Conservation (phyloP, 768 basidiomycete genomes). For the Lentinula raphanica region DNA sequence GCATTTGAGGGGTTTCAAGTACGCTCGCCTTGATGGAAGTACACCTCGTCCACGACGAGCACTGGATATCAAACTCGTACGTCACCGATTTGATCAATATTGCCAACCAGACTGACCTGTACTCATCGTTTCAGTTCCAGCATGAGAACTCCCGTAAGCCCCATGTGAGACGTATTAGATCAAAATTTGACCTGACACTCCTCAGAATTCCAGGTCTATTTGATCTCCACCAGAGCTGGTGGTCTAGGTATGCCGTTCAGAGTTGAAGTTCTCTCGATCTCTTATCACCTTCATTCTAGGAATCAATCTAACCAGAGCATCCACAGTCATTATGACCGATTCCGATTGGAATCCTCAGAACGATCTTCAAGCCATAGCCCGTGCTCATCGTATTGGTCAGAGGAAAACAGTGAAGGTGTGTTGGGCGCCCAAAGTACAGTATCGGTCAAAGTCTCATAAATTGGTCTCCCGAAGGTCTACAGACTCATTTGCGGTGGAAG, state of each 20-base stretch:
- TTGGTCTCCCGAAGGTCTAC: constrained; percentile 51
- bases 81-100: constrained; percentile 9
- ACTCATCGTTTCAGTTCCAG: constrained; percentile 39
- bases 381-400: constrained; percentile 79
- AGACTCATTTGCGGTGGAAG: constrained; percentile 63
- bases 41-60: constrained; percentile 49
- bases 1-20: constrained; percentile 50
- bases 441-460: background rate
- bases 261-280: background rate
- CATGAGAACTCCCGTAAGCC: constrained; percentile 49
- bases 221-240: constrained; percentile 69
- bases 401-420: constrained; percentile 61
- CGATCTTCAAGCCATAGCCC: constrained; percentile 81
- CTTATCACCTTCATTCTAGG: constrained; percentile 34
- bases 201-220: constrained; percentile 58
- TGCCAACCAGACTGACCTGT: background rate
- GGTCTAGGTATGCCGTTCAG: constrained; percentile 46
- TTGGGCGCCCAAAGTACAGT: background rate
- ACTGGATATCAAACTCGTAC: constrained; percentile 52
- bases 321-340: constrained; percentile 78
- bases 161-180: constrained; percentile 2
- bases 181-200: background rate
- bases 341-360: constrained; percentile 69
- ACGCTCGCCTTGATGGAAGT: constrained; percentile 55
- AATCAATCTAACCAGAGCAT: constrained; percentile 80